A percentile compares a stretch with the other conserved stretches of the same genome.
phyloP scores from a whole-genome alignment of 164 flowering plant species.

The Vitis cinerea region DNA sequence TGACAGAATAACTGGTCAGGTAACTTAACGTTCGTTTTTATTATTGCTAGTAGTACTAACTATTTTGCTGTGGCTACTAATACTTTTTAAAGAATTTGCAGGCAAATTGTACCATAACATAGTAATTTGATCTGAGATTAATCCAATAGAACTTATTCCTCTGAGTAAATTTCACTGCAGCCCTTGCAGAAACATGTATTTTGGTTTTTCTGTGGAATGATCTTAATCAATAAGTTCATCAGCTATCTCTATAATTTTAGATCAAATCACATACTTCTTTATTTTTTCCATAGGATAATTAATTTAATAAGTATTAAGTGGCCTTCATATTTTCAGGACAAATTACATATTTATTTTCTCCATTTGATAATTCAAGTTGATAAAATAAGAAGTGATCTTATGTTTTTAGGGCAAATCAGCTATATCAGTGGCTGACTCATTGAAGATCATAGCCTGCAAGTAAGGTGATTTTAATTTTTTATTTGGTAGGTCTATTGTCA shows the following conservation, averaged over 20 bases:
- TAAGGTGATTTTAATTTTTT: conserved; percentile 16
- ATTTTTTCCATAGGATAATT: background rate
- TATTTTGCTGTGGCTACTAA: background rate
- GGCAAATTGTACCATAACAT: no score
- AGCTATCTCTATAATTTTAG: no score
- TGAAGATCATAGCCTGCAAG: conserved; percentile 84
- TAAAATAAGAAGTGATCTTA: background rate
- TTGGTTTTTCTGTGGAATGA: no score
- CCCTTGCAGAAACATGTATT: no score
- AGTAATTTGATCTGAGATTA: no score
- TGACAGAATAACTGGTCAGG: conserved; percentile 88
- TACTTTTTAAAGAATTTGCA: background rate
- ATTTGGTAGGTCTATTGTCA: background rate
- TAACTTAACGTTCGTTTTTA: conserved; percentile 13
- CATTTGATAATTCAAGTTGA: background rate
- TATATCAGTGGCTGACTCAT: conserved; percentile 83
- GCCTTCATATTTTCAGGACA: no score
- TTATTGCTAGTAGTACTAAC: background rate
- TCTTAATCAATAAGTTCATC: no score
- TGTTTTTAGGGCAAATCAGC: conserved; percentile 75
- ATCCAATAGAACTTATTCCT: no score
- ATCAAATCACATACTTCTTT: no score
- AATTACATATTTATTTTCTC: no score
- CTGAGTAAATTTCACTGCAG: no score
- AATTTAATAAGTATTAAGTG: no score